Conservation (phyloP, 805 yeast genomes). For the Brettanomyces custersianus region DNA sequence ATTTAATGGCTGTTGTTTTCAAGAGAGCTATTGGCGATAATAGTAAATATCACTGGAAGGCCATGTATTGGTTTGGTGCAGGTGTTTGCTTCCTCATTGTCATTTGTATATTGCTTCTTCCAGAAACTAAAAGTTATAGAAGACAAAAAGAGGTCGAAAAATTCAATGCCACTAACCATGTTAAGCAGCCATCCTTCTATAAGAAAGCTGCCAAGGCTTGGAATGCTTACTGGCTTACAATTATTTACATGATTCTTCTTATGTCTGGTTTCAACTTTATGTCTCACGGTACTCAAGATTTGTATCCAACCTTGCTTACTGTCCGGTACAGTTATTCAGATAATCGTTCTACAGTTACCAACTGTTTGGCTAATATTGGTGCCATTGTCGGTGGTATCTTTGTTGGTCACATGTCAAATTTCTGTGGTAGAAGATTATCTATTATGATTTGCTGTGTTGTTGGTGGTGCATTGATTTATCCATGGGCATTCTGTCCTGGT, state of each 20-base stretch:
- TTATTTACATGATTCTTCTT: constrained; percentile 45
- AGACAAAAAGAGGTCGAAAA: constrained; percentile 29
- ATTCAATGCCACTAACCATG: constrained; percentile 22
- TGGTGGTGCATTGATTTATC: constrained; percentile 57
- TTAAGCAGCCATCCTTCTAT: constrained; percentile 24
- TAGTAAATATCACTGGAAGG: constrained; percentile 49
- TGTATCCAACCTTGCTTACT: constrained; percentile 46
- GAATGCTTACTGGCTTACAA: constrained; percentile 47
- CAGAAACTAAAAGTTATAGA: constrained; percentile 47
- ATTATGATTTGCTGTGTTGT: constrained; percentile 41
- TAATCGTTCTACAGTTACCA: constrained; percentile 44
- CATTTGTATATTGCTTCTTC: constrained; percentile 32
- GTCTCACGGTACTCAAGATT: constrained; percentile 58
- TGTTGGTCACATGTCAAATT: constrained; percentile 46
- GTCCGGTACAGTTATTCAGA: constrained; percentile 34
- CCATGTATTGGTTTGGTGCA: constrained; percentile 63
- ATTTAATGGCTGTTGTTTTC: constrained; percentile 54
- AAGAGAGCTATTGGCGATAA: constrained; percentile 53
- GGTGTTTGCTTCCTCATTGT: constrained; percentile 39
- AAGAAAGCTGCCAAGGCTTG: constrained; percentile 28
- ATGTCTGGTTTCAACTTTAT: constrained; percentile 59
- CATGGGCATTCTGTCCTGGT: constrained; percentile 44
- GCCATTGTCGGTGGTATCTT: constrained; percentile 48
- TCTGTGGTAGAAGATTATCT: constrained; percentile 46
- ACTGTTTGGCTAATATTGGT: constrained; percentile 50